A percentile compares a stretch with the other conserved stretches of the same genome.
These are phyloP conservation scores for Cladosporium velox DNA, from an alignment of 2,329 filamentous ascomycete genomes.

Conservation along the genomic window DNA sequence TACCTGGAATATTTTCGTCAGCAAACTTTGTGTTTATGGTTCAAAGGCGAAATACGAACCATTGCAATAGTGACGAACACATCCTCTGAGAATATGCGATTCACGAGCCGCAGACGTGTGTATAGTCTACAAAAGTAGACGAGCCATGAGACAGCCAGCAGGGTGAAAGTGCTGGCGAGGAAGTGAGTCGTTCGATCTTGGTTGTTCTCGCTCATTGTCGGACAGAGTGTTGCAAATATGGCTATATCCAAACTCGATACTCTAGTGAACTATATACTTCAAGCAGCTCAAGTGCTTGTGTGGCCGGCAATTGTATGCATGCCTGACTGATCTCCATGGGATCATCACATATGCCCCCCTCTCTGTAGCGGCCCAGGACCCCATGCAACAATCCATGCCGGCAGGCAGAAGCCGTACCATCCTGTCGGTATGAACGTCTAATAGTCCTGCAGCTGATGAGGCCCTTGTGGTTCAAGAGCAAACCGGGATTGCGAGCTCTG, in stretches of 20 bases:
- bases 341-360: not conserved
- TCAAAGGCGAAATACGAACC: not conserved
- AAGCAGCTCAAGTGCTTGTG: not conserved
- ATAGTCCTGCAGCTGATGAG: not conserved
- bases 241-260: not conserved
- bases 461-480: not conserved
- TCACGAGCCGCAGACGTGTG: not conserved
- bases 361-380: not conserved
- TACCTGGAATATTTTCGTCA: not conserved
- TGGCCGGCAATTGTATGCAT: not conserved
- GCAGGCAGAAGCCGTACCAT: not conserved
- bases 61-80: not conserved
- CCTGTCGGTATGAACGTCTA: not conserved
- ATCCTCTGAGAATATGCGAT: not conserved
- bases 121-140: conserved; percentile 1
- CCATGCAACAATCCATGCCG: not conserved
- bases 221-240: not conserved
- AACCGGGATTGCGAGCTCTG: not conserved
- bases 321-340: not conserved
- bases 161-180: conserved; percentile 7
- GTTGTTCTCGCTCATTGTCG: not conserved
- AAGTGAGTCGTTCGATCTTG: not conserved
- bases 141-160: conserved; percentile 5
- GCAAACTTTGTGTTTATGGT: not conserved
- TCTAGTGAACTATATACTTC: not conserved